Evolutionary conservation across 1,284 basidiomycete species (phyloP).

Genomic region (Bjerkandera adusta): DNA sequence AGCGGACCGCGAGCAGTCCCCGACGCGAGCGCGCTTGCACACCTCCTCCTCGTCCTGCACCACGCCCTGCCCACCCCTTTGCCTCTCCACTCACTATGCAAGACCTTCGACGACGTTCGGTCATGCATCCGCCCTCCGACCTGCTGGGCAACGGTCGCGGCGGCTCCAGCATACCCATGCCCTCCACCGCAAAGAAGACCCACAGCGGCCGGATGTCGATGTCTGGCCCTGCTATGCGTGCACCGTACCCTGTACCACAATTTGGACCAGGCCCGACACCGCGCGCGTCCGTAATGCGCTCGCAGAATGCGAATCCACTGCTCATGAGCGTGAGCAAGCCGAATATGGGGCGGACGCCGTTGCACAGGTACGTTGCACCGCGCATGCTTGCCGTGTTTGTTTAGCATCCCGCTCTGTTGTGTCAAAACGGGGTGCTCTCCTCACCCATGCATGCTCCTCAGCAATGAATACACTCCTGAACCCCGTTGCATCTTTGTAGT

Average conservation of each 20-base stretch:
- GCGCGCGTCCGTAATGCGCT: slow-evolving; percentile 62
- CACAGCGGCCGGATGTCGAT: slow-evolving; percentile 62
- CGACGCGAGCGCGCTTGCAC: background rate
- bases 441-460: background rate
- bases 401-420: background rate
- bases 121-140: slow-evolving; percentile 53
- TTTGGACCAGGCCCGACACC: slow-evolving; percentile 47
- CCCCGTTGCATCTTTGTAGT: slow-evolving; percentile 15
- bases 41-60: background rate
- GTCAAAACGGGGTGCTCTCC: background rate
- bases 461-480: background rate
- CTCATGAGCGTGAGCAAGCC: slow-evolving; percentile 68
- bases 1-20: background rate
- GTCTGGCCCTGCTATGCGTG: slow-evolving; percentile 61
- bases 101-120: slow-evolving; percentile 55
- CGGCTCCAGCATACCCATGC: slow-evolving; percentile 36
- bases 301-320: slow-evolving; percentile 64
- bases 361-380: slow-evolving; percentile 52
- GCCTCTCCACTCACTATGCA: slow-evolving; percentile 27
- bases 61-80: no score
- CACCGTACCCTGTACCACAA: slow-evolving; percentile 46
- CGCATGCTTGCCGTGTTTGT: background rate
- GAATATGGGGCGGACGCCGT: slow-evolving; percentile 71
- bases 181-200: slow-evolving; percentile 69
- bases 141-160: slow-evolving; percentile 46